Percentiles rank a stretch among this genome's conserved stretches.
phyloP scores from a whole-genome alignment of 129 eudicot genomes.

The Lactuca saligna region DNA sequence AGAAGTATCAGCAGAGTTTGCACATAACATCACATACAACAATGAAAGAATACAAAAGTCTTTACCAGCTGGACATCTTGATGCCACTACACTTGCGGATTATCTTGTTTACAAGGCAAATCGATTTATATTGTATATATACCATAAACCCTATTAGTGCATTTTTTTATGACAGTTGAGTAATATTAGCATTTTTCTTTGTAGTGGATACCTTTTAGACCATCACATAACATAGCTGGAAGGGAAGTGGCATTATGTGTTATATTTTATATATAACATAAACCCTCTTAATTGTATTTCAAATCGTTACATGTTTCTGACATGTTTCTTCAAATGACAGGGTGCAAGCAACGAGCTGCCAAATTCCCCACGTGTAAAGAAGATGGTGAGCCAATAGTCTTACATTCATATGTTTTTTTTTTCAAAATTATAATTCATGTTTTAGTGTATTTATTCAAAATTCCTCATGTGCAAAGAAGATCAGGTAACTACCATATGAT shows the following conservation, averaged over 20 bases:
- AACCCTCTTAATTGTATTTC: too few species aligned
- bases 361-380: constrained; percentile 60
- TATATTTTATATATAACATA: too few species aligned
- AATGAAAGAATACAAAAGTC: constrained; percentile 70
- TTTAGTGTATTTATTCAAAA: constrained; percentile 5
- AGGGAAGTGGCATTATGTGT: too few species aligned
- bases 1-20: constrained; percentile 87
- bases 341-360: constrained; percentile 36
- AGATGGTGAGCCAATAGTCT: constrained; percentile 55
- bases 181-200: too few species aligned
- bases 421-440: not conserved
- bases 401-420: not conserved
- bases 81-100: constrained; percentile 91
- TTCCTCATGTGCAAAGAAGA: too few species aligned
- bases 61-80: constrained; percentile 96
- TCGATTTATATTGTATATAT: too few species aligned
- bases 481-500: too few species aligned
- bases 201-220: too few species aligned
- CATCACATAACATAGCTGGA: too few species aligned
- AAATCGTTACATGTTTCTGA: constrained; percentile 12
- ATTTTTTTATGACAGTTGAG: too few species aligned
- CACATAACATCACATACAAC: constrained; percentile 75
- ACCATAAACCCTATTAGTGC: too few species aligned
- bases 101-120: constrained; percentile 96
- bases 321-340: constrained; percentile 27